These are phyloP conservation scores for Yamadazyma taylorii DNA, from an alignment of 1,139 yeast genomes.

Conservation along the genomic window DNA sequence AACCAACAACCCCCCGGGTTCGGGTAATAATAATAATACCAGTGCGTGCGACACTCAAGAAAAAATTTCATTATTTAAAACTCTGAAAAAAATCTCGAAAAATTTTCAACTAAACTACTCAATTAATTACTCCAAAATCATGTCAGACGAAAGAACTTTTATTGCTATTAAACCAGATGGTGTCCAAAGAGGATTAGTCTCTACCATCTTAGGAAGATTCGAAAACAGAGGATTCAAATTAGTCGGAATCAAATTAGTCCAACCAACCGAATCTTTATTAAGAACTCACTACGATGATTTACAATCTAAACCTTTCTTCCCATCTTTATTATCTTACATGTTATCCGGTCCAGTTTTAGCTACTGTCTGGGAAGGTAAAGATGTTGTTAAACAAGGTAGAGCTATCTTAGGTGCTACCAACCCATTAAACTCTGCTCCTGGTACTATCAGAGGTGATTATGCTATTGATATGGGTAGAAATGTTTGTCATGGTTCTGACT, in stretches of 20 bases:
- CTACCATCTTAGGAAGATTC: slow-evolving; percentile 89
- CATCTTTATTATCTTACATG: slow-evolving; percentile 94
- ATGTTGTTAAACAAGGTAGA: slow-evolving; percentile 98
- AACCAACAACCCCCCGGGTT: slow-evolving; percentile 1
- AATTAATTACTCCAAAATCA: slow-evolving; percentile 11
- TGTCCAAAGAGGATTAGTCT: slow-evolving; percentile 97
- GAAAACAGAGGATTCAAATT: slow-evolving; percentile 97
- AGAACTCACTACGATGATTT: slow-evolving; percentile 96
- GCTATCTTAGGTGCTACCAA: slow-evolving; percentile 98
- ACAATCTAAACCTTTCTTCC: slow-evolving; percentile 96
- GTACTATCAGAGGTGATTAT: slow-evolving; percentile 98
- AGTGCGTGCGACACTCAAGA: no score
- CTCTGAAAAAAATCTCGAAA: slow-evolving; percentile 6
- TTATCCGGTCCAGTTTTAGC: slow-evolving; percentile 98
- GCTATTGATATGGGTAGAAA: slow-evolving; percentile 98
- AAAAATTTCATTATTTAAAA: neutral
- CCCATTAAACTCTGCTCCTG: slow-evolving; percentile 97
- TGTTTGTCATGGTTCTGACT: slow-evolving; percentile 99
- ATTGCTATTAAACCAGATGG: slow-evolving; percentile 99
- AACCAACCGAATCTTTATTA: slow-evolving; percentile 84
- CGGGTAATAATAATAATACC: slow-evolving; percentile 8
- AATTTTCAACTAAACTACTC: slow-evolving; percentile 4
- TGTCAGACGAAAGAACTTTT: slow-evolving; percentile 90
- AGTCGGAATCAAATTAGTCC: slow-evolving; percentile 89
- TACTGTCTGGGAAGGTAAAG: slow-evolving; percentile 99